Base-by-base conservation (phyloP, 441 rosid genomes). In the Jatropha podagrica region DNA sequence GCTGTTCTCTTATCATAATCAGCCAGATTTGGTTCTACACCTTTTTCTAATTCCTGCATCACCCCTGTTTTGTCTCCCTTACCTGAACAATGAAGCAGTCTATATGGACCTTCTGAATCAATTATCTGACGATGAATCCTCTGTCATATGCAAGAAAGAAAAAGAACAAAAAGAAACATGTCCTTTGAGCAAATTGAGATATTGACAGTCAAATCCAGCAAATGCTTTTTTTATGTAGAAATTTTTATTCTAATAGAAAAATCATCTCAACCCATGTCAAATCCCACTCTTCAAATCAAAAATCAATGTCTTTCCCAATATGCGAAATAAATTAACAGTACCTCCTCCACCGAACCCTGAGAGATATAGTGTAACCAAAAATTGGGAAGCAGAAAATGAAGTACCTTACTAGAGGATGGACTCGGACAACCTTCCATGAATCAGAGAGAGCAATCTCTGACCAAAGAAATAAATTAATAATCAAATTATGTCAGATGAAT, bases 1-100 rank as follows among this genome's bases (percentile, higher is more conserved):
- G 90, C 94, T 38, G 91, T 86, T 75, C 91, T 85, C 85, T 75
- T 88, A 69, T 90, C 91, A 71, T 90, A 90, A 77, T 90, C 90
- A 13, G 82, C 84, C 42, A 83, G 77, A 70, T 84, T 85, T 17
- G 87, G 87, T 55, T 85, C 66, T n/a, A 81, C 88, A 0, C 90
- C 89, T 78, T 85, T 88, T 71, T 86, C 83, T 60, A 87, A 59
- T 64, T 88, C 92, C 76, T 82, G 84, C 68, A 87, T 61, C 48
- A 87, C 91, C n/a, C 92, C 89, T 6, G 70, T 76, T 72, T 66
- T 85, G 69, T 88, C 88, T 0, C 89, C 89, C 72, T 83, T 86
- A 20, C 90, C 73, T 18, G 90, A 85, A 78, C 89, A 90, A 61
- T 75, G 73, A 60, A 88, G 92, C 71, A 88, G 81, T 73, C 81